Percentiles rank a stretch among this genome's conserved stretches.
Conservation (phyloP, 169 alveolate genomes). For the Babesia ovata region DNA sequence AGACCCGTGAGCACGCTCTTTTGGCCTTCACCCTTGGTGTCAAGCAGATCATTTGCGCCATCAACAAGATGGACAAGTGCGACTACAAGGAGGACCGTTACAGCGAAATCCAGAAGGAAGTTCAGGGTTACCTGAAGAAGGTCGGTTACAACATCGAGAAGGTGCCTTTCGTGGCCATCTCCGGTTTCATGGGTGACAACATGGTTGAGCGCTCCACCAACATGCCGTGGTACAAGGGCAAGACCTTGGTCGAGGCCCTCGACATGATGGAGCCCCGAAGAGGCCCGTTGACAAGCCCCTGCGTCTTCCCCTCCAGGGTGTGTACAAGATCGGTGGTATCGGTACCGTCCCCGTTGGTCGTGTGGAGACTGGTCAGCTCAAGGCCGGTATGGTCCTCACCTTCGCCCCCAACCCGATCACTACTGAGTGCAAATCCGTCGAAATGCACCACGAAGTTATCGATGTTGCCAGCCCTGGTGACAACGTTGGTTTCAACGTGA, state of each 20-base stretch:
- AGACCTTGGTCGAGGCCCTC: conserved; percentile 94
- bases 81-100: conserved; percentile 94
- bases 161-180: conserved; percentile 96
- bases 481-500: conserved; percentile 96
- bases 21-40: conserved; percentile 98
- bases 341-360: conserved; percentile 99
- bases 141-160: conserved; percentile 96
- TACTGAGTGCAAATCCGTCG: conserved; percentile 97
- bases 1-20: conserved; percentile 98
- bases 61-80: conserved; percentile 98
- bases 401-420: conserved; percentile 95
- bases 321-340: conserved; percentile 98
- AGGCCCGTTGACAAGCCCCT: conserved; percentile 96
- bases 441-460: conserved; percentile 97
- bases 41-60: conserved; percentile 96
- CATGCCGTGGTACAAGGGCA: conserved; percentile 98
- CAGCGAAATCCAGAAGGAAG: conserved; percentile 95
- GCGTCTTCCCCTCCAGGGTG: conserved; percentile 96
- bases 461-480: conserved; percentile 98
- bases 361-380: conserved; percentile 96
- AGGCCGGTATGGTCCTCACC: conserved; percentile 82
- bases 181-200: conserved; percentile 98
- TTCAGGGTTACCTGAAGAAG: conserved; percentile 92
- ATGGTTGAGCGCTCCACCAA: conserved; percentile 93
- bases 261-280: conserved; percentile 96